Evolutionary conservation across 768 basidiomycete species (phyloP), one percentile per base, ranked within the genome.

Genomic region (Rhizopogon vinicolor): DNA sequence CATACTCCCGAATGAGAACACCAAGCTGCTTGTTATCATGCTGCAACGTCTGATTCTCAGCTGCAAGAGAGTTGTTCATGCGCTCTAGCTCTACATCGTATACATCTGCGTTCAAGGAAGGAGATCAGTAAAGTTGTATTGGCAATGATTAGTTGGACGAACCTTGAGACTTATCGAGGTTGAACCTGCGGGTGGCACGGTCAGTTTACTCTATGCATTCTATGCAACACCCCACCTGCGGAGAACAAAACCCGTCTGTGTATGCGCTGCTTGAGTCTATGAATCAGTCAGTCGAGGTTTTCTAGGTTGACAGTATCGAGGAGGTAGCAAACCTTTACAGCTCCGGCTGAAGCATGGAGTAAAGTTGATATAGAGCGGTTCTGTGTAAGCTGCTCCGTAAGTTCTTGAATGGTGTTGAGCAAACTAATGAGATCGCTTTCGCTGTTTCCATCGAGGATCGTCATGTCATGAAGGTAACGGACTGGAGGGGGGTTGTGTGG

Each of bases 21-120:
- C 87, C 91, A 33, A 99, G 79, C 62, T 98, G 96, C 68, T 97
- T 96, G 77, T 98, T 99, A 73, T 98, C 97, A 62, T 96, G 83
- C 63, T 91, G 83, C 42, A 99, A 75, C 6, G 75, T 72, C 62
- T 89, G 87, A 67, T 98, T 99, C 69, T 99, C 95, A 22, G 80
- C 72, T 5, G 80, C 74, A 63, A 98, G 86, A 46, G 83, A 78
- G 4, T 78, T 71, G 60, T 94, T 95, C 86, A 97, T 92, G 44
- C 83, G 82, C 65, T 98, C 94, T 19, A 99, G 75, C 65, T 97
- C 94, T 14, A 84, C 79, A 48, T 94, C 86, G 64, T 95, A 99
- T 55, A 84, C 84, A 73, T 98, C 97, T 98, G 70, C 16, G 1
- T 18, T 28, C 25, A 55, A 50, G 16, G 25, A 50, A 50, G 56